Conservation (phyloP, 1,139 yeast genomes). For the Magnusiomyces clavatus region DNA sequence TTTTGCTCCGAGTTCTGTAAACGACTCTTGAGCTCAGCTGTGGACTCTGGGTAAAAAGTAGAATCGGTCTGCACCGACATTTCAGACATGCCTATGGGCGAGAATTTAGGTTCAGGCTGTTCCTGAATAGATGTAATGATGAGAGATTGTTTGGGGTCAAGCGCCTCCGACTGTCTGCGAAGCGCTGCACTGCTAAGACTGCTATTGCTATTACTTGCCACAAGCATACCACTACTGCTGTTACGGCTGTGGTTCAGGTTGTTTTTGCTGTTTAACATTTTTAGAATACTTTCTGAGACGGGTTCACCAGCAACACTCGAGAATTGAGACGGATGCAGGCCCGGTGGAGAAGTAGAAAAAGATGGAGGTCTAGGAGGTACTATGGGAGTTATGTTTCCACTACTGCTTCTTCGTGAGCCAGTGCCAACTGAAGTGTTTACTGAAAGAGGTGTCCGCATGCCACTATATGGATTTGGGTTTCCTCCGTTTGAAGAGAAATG, state of each 20-base stretch:
- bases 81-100: background rate
- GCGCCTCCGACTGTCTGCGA: too few species aligned
- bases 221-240: background rate
- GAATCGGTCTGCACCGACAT: background rate
- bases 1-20: conserved; percentile 25
- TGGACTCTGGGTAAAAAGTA: background rate
- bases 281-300: background rate
- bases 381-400: too few species aligned
- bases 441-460: too few species aligned
- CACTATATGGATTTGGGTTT: too few species aligned
- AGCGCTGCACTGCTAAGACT: background rate
- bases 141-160: background rate
- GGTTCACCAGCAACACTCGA: background rate
- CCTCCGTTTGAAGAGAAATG: too few species aligned
- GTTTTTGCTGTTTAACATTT: background rate
- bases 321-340: too few species aligned
- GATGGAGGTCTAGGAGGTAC: too few species aligned
- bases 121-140: background rate
- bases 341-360: too few species aligned
- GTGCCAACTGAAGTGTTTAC: too few species aligned
- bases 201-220: background rate
- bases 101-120: background rate
- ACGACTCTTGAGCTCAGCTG: conserved; percentile 18
- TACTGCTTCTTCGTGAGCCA: too few species aligned
- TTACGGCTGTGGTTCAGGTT: background rate